Evolutionary conservation across 768 basidiomycete species (phyloP).

Genomic region (Porpolomopsis calyptriformis): DNA sequence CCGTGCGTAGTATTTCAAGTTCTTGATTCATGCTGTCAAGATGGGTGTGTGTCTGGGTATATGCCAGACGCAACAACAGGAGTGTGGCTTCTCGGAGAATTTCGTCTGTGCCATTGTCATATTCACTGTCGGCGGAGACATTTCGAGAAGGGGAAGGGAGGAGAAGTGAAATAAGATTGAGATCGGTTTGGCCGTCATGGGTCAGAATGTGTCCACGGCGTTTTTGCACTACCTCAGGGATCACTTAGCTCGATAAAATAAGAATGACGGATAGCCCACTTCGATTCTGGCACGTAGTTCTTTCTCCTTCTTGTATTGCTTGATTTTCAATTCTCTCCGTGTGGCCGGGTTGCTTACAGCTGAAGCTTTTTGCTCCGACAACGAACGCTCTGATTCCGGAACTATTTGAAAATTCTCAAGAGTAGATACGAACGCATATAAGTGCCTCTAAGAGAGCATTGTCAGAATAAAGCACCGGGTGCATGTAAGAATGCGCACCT

Average conservation of each 20-base stretch:
- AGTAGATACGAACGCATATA: conserved; percentile 35
- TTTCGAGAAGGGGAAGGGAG: conserved; percentile 29
- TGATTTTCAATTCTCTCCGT: conserved; percentile 81
- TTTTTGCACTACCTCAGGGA: conserved; percentile 39
- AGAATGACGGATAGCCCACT: conserved; percentile 28
- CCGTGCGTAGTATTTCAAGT: conserved; percentile 50
- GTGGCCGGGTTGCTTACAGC: conserved; percentile 53
- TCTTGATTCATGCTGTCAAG: conserved; percentile 65
- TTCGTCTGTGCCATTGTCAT: conserved; percentile 53
- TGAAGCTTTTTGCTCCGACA: conserved; percentile 41
- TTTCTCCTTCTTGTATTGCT: conserved; percentile 81
- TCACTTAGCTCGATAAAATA: background rate
- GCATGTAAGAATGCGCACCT: conserved; percentile 33
- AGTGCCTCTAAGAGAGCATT: conserved; percentile 31
- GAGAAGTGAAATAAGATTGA: conserved; percentile 55
- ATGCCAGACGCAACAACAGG: conserved; percentile 62
- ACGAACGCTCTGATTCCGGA: conserved; percentile 43
- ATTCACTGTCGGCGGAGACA: conserved; percentile 19
- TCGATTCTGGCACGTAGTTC: conserved; percentile 62
- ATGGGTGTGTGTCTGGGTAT: conserved; percentile 58
- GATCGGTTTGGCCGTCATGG: conserved; percentile 33
- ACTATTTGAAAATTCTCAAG: conserved; percentile 61
- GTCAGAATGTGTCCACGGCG: conserved; percentile 34
- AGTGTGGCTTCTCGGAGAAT: conserved; percentile 55
- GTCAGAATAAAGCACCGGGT: background rate